These are phyloP conservation scores for Aspergillus puulaauensis DNA, from an alignment of 2,329 filamentous ascomycete species.

Conservation along the genomic window DNA sequence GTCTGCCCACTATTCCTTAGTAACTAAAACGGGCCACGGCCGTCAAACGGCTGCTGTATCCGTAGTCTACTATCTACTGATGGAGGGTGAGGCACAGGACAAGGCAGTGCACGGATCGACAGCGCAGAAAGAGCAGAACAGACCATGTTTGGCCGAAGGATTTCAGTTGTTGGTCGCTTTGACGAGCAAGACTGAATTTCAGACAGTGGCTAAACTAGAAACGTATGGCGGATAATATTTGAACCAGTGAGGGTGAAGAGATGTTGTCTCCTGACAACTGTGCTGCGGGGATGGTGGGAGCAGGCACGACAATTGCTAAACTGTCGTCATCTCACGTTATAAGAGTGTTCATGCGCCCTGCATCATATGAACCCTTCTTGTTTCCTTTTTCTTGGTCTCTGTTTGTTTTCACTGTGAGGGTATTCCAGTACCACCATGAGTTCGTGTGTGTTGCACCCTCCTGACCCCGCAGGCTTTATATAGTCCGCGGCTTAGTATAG, in stretches of 20 bases:
- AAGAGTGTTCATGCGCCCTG: background rate
- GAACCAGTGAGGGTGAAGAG: conserved; percentile 11
- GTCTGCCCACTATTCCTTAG: background rate
- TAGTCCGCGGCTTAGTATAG: background rate
- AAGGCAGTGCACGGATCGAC: conserved; percentile 18
- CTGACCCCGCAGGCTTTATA: background rate
- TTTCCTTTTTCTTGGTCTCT: background rate
- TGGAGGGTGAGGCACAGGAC: background rate
- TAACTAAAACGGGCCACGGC: background rate
- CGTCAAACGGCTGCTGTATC: background rate
- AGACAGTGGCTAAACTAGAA: background rate
- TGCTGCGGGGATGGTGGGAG: conserved; percentile 15
- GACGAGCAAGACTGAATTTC: background rate
- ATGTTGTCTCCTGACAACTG: conserved; percentile 13
- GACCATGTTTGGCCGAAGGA: background rate
- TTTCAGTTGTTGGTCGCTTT: background rate
- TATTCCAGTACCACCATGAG: conserved; percentile 2
- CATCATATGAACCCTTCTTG: background rate
- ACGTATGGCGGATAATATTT: conserved; percentile 3
- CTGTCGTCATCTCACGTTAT: conserved; percentile 1
- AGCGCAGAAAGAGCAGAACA: conserved; percentile 1
- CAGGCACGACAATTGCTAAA: background rate
- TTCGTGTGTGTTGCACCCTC: conserved; percentile 12
- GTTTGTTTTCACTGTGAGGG: background rate
- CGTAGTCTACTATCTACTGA: background rate